Evolutionary conservation across 805 yeast genomes (phyloP), one percentile per base, ranked within the genome.

Genomic region (Pichia cabralensis): DNA sequence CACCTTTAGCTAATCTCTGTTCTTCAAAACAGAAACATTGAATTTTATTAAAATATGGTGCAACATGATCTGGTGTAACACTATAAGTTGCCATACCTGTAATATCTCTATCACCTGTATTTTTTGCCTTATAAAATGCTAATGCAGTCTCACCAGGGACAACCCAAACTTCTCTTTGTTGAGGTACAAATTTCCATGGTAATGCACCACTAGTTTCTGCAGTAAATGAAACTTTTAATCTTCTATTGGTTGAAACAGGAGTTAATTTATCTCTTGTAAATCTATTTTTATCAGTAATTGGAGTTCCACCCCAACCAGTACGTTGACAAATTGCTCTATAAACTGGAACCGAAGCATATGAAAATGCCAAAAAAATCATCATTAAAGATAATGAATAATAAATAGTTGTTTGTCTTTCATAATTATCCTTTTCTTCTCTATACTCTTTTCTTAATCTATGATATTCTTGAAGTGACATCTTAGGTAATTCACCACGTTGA

Each of bases 21-120:
- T 92, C 98, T 62, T 92, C 98, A 52, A 92, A 92, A 54, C 98
- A 92, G 62, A 92, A 92, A 58, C 98, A 92, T 58, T 92, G 98
- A 50, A 92, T 92, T 60, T 92, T 92, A 63, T 85, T 85, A 64
- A 92, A 92, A 59, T 89, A 92, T 5, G 85, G 95, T 1, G 97
- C 95, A 6, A 92, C 95, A 48, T 84, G 89, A 46, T 92, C 96
- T 0, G 98, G 98, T 0, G 95, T 75, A 31, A 92, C 96, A 5
- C 95, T 80, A 56, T 92, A 92, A 0, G 98, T 92, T 3, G 98
- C 98, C 95, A 92, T 92, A 7, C 98, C 98, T 34, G 92, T 84
- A 28, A 92, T 83, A 54, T 92, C 97, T 48, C 82, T 82, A 40
- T 79, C 78, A 28, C 95, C 74, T 40, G 64, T 64, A 53, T 92